Evolutionary conservation across 192 early-diverging fungal genomes (phyloP).

Genomic region (Coemansia sp.): DNA sequence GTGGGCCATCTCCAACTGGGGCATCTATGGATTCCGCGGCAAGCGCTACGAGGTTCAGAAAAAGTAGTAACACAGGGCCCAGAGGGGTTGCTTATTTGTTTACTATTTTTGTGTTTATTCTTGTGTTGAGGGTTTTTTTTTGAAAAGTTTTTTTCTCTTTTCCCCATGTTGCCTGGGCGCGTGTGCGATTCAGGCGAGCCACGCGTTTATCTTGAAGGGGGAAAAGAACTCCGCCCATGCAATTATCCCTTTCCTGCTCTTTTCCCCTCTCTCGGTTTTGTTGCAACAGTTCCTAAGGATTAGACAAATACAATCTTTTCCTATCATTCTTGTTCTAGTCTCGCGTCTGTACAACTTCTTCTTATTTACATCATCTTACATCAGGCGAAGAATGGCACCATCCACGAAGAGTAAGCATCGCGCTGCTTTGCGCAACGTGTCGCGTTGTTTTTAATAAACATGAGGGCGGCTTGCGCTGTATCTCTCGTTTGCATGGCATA

Average conservation of each 20-base stretch:
- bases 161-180: neutral
- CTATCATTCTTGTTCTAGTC: no score
- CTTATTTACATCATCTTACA: neutral
- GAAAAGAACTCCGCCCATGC: no score
- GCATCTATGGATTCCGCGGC: slow-evolving; percentile 76
- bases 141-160: slow-evolving; percentile 2
- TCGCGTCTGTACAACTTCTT: neutral
- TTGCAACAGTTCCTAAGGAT: no score
- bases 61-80: slow-evolving; percentile 14
- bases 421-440: neutral
- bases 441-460: no score
- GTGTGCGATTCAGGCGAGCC: no score
- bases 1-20: slow-evolving; percentile 74
- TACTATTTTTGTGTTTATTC: neutral
- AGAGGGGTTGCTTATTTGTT: slow-evolving; percentile 6
- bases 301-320: no score
- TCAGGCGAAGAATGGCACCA: neutral
- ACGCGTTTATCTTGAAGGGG: no score
- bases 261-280: no score
- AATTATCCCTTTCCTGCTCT: no score
- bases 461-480: no score
- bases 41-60: slow-evolving; percentile 74
- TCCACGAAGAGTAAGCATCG: slow-evolving; percentile 27
- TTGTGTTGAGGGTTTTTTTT: neutral
- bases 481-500: no score